Conservation (phyloP, 495 filamentous ascomycete species). For the Tuber indicum region DNA sequence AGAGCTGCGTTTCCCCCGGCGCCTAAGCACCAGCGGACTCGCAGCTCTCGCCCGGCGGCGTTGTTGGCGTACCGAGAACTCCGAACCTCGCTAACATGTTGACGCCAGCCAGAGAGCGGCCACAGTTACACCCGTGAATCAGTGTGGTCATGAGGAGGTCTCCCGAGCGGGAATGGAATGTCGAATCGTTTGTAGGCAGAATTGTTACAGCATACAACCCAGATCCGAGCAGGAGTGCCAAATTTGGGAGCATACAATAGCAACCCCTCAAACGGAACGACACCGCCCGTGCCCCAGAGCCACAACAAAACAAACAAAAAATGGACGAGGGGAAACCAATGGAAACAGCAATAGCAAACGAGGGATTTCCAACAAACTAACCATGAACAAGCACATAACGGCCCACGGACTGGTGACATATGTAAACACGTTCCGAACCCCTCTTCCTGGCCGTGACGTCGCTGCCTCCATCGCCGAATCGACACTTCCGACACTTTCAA, state of each 20-base stretch:
- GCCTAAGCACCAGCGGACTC: not conserved
- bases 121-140: not conserved
- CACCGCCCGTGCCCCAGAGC: not conserved
- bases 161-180: not conserved
- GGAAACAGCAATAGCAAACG: not conserved
- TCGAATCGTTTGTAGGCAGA: not conserved
- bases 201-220: not conserved
- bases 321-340: conserved; percentile 27
- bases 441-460: conserved; percentile 36
- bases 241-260: conserved; percentile 8
- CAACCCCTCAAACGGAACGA: not conserved
- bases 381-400: conserved; percentile 71
- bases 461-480: conserved; percentile 2
- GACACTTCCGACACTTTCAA: not conserved
- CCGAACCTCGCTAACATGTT: not conserved
- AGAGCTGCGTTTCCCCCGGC: not conserved
- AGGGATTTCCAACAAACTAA: conserved; percentile 33
- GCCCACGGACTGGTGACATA: conserved; percentile 95
- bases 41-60: not conserved
- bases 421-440: conserved; percentile 79
- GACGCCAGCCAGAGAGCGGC: not conserved
- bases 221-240: not conserved
- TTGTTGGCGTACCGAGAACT: not conserved
- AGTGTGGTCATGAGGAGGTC: not conserved
- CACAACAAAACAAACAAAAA: not conserved